phyloP scores from a whole-genome alignment of 805 yeast species.

The Sugiyamaella floridensis region DNA sequence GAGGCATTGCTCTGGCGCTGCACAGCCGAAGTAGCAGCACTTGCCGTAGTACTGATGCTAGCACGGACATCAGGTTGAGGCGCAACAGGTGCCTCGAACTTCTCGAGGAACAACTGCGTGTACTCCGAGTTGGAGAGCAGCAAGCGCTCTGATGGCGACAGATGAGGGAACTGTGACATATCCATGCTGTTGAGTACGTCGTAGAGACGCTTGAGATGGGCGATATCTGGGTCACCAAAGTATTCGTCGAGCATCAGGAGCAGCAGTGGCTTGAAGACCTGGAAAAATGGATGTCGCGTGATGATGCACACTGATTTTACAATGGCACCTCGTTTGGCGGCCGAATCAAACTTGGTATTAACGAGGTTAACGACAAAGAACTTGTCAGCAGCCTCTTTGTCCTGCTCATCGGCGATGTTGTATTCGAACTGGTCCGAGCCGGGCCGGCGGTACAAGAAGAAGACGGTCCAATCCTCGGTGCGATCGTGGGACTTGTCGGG shows the following conservation, averaged over 20 bases:
- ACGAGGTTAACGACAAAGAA: constrained; percentile 53
- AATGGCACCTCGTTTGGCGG: constrained; percentile 49
- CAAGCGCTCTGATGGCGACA: constrained; percentile 23
- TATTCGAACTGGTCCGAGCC: constrained; percentile 22
- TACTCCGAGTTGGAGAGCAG: constrained; percentile 22
- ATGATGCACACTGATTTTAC: constrained; percentile 56
- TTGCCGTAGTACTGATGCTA: background rate
- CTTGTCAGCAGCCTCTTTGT: constrained; percentile 35
- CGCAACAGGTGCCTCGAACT: constrained; percentile 16
- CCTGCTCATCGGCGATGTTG: constrained; percentile 22
- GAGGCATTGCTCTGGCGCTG: constrained; percentile 1
- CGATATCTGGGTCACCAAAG: constrained; percentile 25
- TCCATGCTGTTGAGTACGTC: constrained; percentile 27
- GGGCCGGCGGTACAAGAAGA: constrained; percentile 33
- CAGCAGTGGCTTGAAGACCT: constrained; percentile 52
- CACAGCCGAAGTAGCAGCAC: background rate
- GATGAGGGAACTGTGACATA: constrained; percentile 24
- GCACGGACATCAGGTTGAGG: background rate
- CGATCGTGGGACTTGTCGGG: constrained; percentile 55
- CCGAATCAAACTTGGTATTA: constrained; percentile 38
- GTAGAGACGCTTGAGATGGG: constrained; percentile 24
- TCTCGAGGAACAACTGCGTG: constrained; percentile 23
- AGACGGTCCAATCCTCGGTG: constrained; percentile 49
- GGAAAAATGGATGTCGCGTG: constrained; percentile 46
- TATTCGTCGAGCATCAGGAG: constrained; percentile 46